phyloP scores from a whole-genome alignment of 352 stramenopile species.

The Globisporangium recalcitrans region DNA sequence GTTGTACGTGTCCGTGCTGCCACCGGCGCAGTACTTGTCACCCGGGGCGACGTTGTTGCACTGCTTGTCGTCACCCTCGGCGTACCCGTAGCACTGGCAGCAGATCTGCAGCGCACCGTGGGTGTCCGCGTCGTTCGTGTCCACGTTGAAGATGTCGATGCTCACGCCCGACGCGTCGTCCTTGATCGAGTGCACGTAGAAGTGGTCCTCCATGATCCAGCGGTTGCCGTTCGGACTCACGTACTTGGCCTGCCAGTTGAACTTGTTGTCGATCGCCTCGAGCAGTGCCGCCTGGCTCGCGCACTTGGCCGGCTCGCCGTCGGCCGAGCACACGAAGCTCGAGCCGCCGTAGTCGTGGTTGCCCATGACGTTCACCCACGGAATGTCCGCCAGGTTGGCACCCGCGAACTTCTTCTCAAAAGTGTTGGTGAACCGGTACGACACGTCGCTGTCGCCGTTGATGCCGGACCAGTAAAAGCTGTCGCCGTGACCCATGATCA shows the following conservation, averaged over 20 bases:
- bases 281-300: conserved; percentile 39
- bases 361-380: conserved; percentile 82
- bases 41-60: conserved; percentile 39
- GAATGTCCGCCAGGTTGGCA: conserved; percentile 43
- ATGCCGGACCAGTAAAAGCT: conserved; percentile 84
- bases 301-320: conserved; percentile 38
- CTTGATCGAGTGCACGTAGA: conserved; percentile 46
- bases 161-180: conserved; percentile 33
- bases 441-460: conserved; percentile 43
- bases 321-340: conserved; percentile 66
- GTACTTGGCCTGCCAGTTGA: conserved; percentile 41
- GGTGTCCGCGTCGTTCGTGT: conserved; percentile 48
- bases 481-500: conserved; percentile 63
- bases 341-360: conserved; percentile 85
- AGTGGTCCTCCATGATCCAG: conserved; percentile 52
- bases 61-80: conserved; percentile 26
- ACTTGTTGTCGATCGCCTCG: conserved; percentile 43
- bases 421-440: conserved; percentile 66
- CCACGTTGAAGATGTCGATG: conserved; percentile 59
- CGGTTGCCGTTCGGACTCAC: conserved; percentile 48
- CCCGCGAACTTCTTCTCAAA: conserved; percentile 76
- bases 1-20: conserved; percentile 34
- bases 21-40: conserved; percentile 33
- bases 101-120: conserved; percentile 47
- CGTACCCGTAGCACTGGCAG: conserved; percentile 59